Conservation (phyloP, 805 yeast genomes). For the Candida manassasensis region DNA sequence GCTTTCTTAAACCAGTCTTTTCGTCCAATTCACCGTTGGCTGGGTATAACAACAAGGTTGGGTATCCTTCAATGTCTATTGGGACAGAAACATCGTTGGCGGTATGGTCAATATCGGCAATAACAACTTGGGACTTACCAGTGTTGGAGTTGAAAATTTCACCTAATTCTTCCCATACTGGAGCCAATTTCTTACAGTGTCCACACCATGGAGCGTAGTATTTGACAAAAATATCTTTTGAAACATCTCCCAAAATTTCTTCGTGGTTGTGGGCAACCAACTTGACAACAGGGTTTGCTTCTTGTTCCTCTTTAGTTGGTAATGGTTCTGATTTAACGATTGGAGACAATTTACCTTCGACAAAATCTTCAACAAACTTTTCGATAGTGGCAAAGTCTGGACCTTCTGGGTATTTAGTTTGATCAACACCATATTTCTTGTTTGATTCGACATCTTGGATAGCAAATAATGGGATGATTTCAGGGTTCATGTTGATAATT, state of each 20-base stretch:
- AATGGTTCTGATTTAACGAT: slow-evolving; percentile 79
- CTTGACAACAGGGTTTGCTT: slow-evolving; percentile 53
- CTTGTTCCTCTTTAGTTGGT: slow-evolving; percentile 74
- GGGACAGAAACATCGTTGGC: slow-evolving; percentile 78
- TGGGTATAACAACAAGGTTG: slow-evolving; percentile 87
- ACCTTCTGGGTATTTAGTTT: slow-evolving; percentile 46
- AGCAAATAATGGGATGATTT: slow-evolving; percentile 80
- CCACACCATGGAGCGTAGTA: slow-evolving; percentile 99
- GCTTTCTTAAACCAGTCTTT: slow-evolving; percentile 42
- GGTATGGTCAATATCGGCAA: slow-evolving; percentile 89
- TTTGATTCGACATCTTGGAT: slow-evolving; percentile 69
- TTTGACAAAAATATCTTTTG: slow-evolving; percentile 76
- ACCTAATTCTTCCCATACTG: slow-evolving; percentile 84
- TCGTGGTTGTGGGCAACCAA: slow-evolving; percentile 85
- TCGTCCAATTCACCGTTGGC: slow-evolving; percentile 51
- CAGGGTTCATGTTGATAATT: slow-evolving; percentile 75
- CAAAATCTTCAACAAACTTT: slow-evolving; percentile 58
- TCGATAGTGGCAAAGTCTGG: slow-evolving; percentile 46
- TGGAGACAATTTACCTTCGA: slow-evolving; percentile 63
- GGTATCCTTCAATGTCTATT: slow-evolving; percentile 75
- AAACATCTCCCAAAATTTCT: slow-evolving; percentile 49
- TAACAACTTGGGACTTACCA: slow-evolving; percentile 48
- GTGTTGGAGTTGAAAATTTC: slow-evolving; percentile 52
- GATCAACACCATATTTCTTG: slow-evolving; percentile 75
- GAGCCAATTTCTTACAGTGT: slow-evolving; percentile 89